Percentiles rank a stretch among this genome's conserved stretches.
phyloP scores from a whole-genome alignment of 2,329 filamentous ascomycete genomes.

The Aspergillus luchuensis region DNA sequence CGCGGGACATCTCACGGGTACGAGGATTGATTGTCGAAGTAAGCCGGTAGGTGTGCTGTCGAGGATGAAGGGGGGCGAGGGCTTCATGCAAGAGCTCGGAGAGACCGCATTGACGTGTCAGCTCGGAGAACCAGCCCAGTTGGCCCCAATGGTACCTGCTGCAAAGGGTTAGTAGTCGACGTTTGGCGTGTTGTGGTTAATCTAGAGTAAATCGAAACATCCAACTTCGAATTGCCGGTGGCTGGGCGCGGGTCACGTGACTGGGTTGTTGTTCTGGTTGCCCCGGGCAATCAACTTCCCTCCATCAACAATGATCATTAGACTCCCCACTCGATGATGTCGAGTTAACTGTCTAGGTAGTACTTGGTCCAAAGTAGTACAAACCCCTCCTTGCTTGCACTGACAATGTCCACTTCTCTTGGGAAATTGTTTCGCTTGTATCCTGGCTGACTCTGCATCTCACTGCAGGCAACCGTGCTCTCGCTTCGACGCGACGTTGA shows the following conservation, averaged over 20 bases:
- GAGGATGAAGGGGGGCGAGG: constrained; percentile 42
- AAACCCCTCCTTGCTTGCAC: background rate
- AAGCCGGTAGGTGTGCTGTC: constrained; percentile 35
- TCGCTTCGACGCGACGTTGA: background rate
- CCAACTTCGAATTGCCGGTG: constrained; percentile 7
- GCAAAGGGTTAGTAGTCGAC: constrained; percentile 7
- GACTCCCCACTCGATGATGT: background rate
- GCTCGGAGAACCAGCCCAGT: constrained; percentile 19
- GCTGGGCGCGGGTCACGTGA: constrained; percentile 11
- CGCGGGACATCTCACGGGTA: constrained; percentile 41
- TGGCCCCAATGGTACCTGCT: constrained; percentile 8
- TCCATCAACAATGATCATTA: background rate
- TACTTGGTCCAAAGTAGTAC: background rate
- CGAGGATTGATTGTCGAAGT: constrained; percentile 37
- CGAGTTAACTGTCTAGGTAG: background rate
- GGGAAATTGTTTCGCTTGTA: background rate
- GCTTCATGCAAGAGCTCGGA: constrained; percentile 29
- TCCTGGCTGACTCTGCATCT: background rate
- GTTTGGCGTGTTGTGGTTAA: constrained; percentile 6
- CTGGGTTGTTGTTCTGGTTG: background rate
- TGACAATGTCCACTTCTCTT: background rate
- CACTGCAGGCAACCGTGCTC: background rate
- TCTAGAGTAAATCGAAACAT: constrained; percentile 6
- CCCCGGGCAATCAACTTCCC: constrained; percentile 5
- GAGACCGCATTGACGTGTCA: constrained; percentile 22